Evolutionary conservation across 345 rosid genomes (phyloP).

Genomic region (Corchorus capsularis): DNA sequence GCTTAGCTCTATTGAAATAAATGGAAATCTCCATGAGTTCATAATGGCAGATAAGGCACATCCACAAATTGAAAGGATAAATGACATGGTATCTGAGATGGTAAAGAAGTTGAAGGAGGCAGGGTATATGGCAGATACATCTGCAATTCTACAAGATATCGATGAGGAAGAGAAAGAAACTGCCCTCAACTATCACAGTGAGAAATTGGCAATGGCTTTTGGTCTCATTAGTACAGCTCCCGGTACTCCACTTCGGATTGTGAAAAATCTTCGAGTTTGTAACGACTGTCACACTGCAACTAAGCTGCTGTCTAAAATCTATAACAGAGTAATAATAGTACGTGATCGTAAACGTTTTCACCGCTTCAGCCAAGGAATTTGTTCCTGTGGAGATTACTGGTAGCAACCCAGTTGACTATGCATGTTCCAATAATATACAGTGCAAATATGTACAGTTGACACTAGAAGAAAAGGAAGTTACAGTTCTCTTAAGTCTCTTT

Average conservation of each 20-base stretch:
- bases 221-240: slow-evolving; percentile 36
- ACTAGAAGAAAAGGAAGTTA: background rate
- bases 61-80: slow-evolving; percentile 24
- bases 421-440: background rate
- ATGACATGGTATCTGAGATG: slow-evolving; percentile 30
- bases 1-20: slow-evolving; percentile 40
- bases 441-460: background rate
- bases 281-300: slow-evolving; percentile 33
- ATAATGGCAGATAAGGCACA: slow-evolving; percentile 33
- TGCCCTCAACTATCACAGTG: slow-evolving; percentile 30
- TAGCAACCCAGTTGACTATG: background rate
- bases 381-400: slow-evolving; percentile 36
- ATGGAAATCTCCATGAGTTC: slow-evolving; percentile 35
- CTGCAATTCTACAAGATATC: slow-evolving; percentile 24
- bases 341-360: slow-evolving; percentile 41
- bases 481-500: background rate
- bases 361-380: slow-evolving; percentile 32
- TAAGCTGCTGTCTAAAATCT: slow-evolving; percentile 36
- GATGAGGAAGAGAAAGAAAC: slow-evolving; percentile 35
- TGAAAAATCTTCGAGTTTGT: slow-evolving; percentile 39
- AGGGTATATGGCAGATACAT: slow-evolving; percentile 34
- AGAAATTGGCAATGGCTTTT: slow-evolving; percentile 38
- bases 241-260: slow-evolving; percentile 23
- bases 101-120: slow-evolving; percentile 27
- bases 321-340: slow-evolving; percentile 28